Base-by-base conservation (phyloP, 2,329 filamentous ascomycete genomes). In the Colletotrichum plurivorum region DNA sequence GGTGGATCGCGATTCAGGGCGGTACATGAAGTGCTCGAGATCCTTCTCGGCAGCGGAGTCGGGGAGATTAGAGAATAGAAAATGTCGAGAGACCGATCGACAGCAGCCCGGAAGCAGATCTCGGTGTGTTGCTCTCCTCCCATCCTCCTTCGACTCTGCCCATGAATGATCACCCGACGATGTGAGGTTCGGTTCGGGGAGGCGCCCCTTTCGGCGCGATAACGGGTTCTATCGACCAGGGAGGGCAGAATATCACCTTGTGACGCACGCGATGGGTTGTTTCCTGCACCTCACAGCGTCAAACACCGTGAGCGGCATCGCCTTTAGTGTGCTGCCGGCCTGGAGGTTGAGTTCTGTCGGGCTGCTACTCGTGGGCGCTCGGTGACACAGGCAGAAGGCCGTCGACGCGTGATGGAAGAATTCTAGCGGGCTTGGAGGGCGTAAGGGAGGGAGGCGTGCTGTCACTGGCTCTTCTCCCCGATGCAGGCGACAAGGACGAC, bases 391-490 rank as follows among this genome's bases (percentile, higher is more conserved):
- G 39, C 36, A 67, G 59, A 67, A 67, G 41, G 36, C 39, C 27
- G 52, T 41, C 46, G 61, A 62, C 53, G 41, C 27, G 36, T 20
- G 22, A 56, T 67, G 43, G 64, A 63, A 67, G 45, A n/a, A 45
- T 67, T 67, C 64, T 67, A 67, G 64, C 46, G 64, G 63, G 58
- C 64, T 22, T 57, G 52, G 59, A 52, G 52, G 59, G 43, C 43
- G 60, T 63, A 39, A n/a, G 5, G 41, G 2, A 61, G n/a, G 31
- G n/a, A 27, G 36, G 45, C 18, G 61, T 15, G 8, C 31, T 36
- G 9, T 36, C 31, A 36, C 31, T 18, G 59, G 22, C 15, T 16
- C 20, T 22, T 52, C 18, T 52, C 22, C 36, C 31, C 31, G 31
- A 36, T 36, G 31, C 31, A 36, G 31, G 2, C 7, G 31, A 36